Percentiles rank a stretch among this genome's conserved stretches.
These are phyloP conservation scores for Gracilaria domingensis DNA, from an alignment of 23 red algal genomes.

Conservation along the genomic window DNA sequence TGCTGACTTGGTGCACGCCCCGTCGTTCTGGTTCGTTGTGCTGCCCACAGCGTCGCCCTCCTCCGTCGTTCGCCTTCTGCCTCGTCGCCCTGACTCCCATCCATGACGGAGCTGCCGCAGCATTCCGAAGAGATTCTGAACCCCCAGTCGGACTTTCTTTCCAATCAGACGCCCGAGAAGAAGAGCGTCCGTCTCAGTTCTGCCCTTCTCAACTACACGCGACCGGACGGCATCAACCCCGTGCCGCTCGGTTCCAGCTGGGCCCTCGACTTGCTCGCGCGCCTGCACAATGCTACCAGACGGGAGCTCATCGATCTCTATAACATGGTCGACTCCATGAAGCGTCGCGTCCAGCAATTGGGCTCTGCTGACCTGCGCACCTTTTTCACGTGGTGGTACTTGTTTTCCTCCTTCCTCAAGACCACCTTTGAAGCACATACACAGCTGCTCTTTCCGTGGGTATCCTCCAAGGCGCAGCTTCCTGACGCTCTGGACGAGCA, in stretches of 20 bases:
- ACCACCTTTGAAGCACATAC: constrained; percentile 43
- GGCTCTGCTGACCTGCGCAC: constrained; percentile 42
- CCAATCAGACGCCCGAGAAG: neutral
- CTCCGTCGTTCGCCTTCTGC: too few species aligned
- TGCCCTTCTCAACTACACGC: constrained; percentile 62
- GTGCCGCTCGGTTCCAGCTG: constrained; percentile 55
- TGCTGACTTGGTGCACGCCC: too few species aligned
- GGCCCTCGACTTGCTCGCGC: constrained; percentile 57
- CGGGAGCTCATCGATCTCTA: constrained; percentile 72
- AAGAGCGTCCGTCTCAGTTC: constrained; percentile 72
- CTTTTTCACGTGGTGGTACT: constrained; percentile 77
- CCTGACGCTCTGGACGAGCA: constrained; percentile 40
- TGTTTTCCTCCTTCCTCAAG: constrained; percentile 66
- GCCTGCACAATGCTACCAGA: constrained; percentile 75
- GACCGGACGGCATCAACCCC: constrained; percentile 59
- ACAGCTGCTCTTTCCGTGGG: constrained; percentile 61
- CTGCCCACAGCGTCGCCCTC: too few species aligned
- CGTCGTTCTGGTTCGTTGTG: too few species aligned
- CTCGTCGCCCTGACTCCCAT: neutral
- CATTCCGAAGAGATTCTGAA: constrained; percentile 16
- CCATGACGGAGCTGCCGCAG: neutral
- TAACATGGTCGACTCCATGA: constrained; percentile 80
- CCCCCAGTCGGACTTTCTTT: constrained; percentile 49
- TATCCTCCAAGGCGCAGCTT: neutral
- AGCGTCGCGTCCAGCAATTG: constrained; percentile 47